Evolutionary conservation across 1,284 basidiomycete genomes (phyloP), one percentile per base, ranked within the genome.

Genomic region (Tilletiaria anomala): DNA sequence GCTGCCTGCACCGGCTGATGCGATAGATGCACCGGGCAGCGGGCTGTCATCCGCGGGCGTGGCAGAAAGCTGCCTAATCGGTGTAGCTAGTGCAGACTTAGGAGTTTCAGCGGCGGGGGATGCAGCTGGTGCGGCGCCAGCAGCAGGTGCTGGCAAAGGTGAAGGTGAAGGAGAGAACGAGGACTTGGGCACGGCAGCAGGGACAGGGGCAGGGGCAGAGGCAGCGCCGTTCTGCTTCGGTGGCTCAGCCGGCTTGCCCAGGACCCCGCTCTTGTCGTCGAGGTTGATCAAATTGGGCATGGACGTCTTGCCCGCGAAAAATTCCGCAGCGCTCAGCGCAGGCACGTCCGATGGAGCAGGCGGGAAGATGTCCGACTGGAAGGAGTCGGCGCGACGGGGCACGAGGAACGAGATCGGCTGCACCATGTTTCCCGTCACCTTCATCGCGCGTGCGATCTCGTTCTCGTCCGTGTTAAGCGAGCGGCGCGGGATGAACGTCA

Each of bases 361-460:
- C 1, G 91, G 89, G 75, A 79, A 96, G 64, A 97, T 91, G 69
- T 91, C 86, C 11, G 83, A 79, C 69, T 85, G 85, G 79, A 88
- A 89, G 3, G 78, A 76, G 46, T 88, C 84, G 19, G 82, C 83
- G 69, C 83, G 88, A 53, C 89, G 78, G 10, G 89, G 91, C 15
- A 94, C 87, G 57, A 88, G 82, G 71, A 94, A 96, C 1, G 79
- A 79, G 56, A 96, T 82, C 2, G 88, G 83, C 65, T 94, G 87
- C 47, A 94, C 77, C 23, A 74, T 72, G 17, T 72, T 72, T 1
- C 75, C 78, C 3, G 79, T 75, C 20, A 94, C 76, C 70, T 97
- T 97, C 77, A 86, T 94, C 0, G 83, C 87, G 33, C 87, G 77
- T 1, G 87, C 89, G 55, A 96, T 94, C 70, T 97, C 93, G 68